Evolutionary conservation across 2,329 filamentous ascomycete genomes (phyloP), one percentile per base, ranked within the genome.

Genomic region (Ascochyta pisi): DNA sequence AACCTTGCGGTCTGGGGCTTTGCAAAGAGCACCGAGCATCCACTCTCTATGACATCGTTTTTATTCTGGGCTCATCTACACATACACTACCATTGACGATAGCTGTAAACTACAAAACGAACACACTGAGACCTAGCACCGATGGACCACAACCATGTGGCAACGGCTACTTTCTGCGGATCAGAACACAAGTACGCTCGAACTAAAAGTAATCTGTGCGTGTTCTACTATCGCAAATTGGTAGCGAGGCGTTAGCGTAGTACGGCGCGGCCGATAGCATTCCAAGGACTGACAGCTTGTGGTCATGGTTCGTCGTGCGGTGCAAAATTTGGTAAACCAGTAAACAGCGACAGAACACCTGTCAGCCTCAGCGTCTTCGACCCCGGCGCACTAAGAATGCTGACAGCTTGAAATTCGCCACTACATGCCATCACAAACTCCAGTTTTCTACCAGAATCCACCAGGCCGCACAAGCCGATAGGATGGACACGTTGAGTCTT

Each of bases 211-310:
- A 19, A 41, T 38, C 33, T 46, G 33, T 46, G 31, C 27, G 12
- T 46, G 35, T 31, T 35, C 31, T 35, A 24, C 22, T 19, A 39
- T 23, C 46, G 29, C 52, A 57, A 15, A 38, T 54, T 43, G 69
- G 70, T 74, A 73, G 64, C 71, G 68, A 73, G 60, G 45, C 48
- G 61, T 59, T 67, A 61, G 65, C 59, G 66, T 72, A 54, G 65
- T 64, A 69, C 69, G 63, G 69, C 40, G 64, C 67, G 66, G 66
- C 68, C 68, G 70, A 73, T 69, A 58, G 58, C 61, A 65, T 66
- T 50, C 66, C 62, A 54, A 41, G 45, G 48, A 57, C 43, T 47
- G 52, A 48, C 47, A 52, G 50, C 38, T 55, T 58, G 42, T 54
- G 34, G 44, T 47, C 34, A 37, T 33, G 49, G 41, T 33, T 35